phyloP scores from a whole-genome alignment of 352 stramenopile genomes.

The Phytophthora sansomeana region DNA sequence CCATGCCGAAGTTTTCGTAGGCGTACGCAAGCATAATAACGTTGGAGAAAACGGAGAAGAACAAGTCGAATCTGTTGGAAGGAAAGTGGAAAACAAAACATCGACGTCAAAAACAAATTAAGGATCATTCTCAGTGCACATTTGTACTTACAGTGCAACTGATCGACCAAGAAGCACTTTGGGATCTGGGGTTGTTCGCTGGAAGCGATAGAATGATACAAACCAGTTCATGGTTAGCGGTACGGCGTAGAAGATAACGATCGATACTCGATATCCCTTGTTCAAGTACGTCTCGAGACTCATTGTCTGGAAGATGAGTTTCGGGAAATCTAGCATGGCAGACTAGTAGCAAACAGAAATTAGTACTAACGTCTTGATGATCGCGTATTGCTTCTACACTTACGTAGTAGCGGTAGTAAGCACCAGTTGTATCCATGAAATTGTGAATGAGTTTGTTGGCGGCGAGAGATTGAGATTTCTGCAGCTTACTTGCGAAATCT shows the following conservation, averaged over 20 bases:
- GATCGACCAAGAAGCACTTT: conserved; percentile 39
- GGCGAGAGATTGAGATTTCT: not conserved
- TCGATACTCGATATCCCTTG: conserved; percentile 47
- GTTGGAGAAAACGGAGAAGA: conserved; percentile 60
- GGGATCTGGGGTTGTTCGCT: conserved; percentile 42
- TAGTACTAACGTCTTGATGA: not conserved
- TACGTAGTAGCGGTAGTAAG: conserved; percentile 54
- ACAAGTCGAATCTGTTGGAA: conserved; percentile 49
- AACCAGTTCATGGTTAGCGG: conserved; percentile 51
- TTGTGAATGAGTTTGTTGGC: conserved; percentile 32
- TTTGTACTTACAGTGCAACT: conserved; percentile 47
- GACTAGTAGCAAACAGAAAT: conserved; percentile 19
- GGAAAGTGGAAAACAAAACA: not conserved
- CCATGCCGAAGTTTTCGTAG: conserved; percentile 50
- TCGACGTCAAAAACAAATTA: not conserved
- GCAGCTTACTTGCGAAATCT: too few species aligned
- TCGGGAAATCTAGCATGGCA: conserved; percentile 42
- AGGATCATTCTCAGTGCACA: too few species aligned
- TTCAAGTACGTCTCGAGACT: conserved; percentile 44
- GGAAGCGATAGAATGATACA: conserved; percentile 60
- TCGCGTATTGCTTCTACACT: not conserved
- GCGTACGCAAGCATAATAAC: conserved; percentile 48
- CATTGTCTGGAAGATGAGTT: conserved; percentile 54
- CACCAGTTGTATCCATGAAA: conserved; percentile 45
- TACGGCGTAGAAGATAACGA: conserved; percentile 51